Conservation (phyloP, 495 filamentous ascomycete genomes). For the Diplogelasinospora grovesii region DNA sequence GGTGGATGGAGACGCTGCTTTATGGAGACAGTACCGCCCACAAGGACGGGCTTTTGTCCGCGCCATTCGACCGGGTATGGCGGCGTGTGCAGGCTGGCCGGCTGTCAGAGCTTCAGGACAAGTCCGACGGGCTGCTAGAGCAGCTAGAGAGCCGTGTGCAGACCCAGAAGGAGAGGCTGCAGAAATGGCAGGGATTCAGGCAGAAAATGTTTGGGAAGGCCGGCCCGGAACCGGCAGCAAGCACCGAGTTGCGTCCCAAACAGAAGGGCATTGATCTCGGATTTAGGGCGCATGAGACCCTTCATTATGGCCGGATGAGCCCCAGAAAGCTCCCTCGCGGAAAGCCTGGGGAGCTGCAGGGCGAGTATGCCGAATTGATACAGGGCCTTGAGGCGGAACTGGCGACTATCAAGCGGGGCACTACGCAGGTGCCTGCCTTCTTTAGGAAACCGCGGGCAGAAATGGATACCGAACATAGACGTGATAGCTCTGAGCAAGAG, state of each 20-base stretch:
- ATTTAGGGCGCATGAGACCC: conserved; percentile 41
- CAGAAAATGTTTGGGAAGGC: conserved; percentile 36
- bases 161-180: conserved; percentile 56
- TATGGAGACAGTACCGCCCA: conserved; percentile 53
- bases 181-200: conserved; percentile 66
- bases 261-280: conserved; percentile 40
- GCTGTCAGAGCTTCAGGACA: conserved; percentile 42
- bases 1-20: conserved; percentile 61
- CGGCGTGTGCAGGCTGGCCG: conserved; percentile 48
- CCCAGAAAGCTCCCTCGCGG: conserved; percentile 18
- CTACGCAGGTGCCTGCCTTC: conserved; percentile 11
- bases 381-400: conserved; percentile 36
- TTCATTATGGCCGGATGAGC: conserved; percentile 25
- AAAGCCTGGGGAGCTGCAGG: conserved; percentile 15
- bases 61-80: conserved; percentile 63
- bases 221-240: conserved; percentile 13
- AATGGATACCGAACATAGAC: conserved; percentile 3
- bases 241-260: conserved; percentile 15
- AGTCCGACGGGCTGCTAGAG: conserved; percentile 43
- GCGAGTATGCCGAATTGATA: conserved; percentile 40
- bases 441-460: conserved; percentile 19
- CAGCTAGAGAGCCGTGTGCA: conserved; percentile 57
- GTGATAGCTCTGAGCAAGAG: conserved; percentile 16
- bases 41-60: conserved; percentile 57
- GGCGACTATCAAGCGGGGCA: conserved; percentile 15